A percentile compares a stretch with the other conserved stretches of the same genome.
These are phyloP conservation scores for Cladochytrium replicatum DNA, from an alignment of 192 early-diverging fungal genomes.

Conservation along the genomic window DNA sequence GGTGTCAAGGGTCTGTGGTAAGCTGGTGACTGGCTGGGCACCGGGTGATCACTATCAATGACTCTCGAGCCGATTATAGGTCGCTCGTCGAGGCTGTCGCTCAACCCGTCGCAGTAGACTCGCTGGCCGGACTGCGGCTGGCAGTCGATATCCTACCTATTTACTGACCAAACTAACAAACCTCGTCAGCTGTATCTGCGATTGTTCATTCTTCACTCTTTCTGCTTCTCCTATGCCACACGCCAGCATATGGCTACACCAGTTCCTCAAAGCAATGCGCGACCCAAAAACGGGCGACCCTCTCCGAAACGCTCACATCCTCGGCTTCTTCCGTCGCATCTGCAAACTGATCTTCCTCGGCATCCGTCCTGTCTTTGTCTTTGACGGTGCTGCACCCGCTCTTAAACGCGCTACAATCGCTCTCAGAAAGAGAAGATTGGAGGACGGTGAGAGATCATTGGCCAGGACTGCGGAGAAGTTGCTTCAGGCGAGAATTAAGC, in stretches of 20 bases:
- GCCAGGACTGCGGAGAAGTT: slow-evolving; percentile 75
- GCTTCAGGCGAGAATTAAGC: slow-evolving; percentile 64
- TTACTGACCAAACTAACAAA: background rate
- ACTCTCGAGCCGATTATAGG: too few species aligned
- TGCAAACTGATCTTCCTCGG: slow-evolving; percentile 88
- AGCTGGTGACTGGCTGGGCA: too few species aligned
- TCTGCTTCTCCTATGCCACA: background rate
- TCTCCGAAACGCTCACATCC: slow-evolving; percentile 70
- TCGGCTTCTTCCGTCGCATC: slow-evolving; percentile 89
- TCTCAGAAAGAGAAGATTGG: slow-evolving; percentile 33
- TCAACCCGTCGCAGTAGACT: slow-evolving; percentile 69
- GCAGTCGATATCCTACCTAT: slow-evolving; percentile 59
- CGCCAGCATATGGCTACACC: slow-evolving; percentile 96
- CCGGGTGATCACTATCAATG: too few species aligned
- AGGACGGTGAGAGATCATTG: slow-evolving; percentile 32
- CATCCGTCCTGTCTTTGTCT: slow-evolving; percentile 92
- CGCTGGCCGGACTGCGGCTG: slow-evolving; percentile 60
- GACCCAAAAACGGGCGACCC: slow-evolving; percentile 79
- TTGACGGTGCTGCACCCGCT: slow-evolving; percentile 84
- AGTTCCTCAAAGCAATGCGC: slow-evolving; percentile 90
- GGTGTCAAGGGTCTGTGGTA: slow-evolving; percentile 96
- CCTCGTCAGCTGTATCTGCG: background rate
- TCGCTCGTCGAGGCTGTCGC: slow-evolving; percentile 66
- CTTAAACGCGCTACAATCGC: slow-evolving; percentile 71
- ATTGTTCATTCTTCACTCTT: background rate